These are phyloP conservation scores for Cicer arietinum DNA, from an alignment of 306 rosid species.

Conservation along the genomic window DNA sequence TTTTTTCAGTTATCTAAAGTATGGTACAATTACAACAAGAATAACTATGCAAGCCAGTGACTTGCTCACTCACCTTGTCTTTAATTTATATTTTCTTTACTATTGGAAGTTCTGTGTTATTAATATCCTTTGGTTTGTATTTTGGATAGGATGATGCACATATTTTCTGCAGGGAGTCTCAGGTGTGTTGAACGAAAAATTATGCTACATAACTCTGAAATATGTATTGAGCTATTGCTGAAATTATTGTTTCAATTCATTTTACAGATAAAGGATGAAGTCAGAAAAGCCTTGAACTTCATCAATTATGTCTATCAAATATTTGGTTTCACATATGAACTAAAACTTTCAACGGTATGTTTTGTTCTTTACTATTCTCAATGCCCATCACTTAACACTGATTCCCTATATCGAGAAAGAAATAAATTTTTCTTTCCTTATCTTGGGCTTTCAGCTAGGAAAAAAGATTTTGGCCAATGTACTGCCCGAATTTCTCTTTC, in stretches of 20 bases:
- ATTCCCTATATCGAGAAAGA: neutral
- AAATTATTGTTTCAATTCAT: constrained; percentile 37
- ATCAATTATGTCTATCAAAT: constrained; percentile 64
- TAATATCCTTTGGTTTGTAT: constrained; percentile 49
- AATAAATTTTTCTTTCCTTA: constrained; percentile 11
- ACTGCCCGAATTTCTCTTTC: constrained; percentile 7
- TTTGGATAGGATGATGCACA: constrained; percentile 89
- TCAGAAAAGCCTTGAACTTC: constrained; percentile 72
- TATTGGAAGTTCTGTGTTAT: constrained; percentile 28
- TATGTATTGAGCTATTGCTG: constrained; percentile 19
- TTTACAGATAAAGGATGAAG: constrained; percentile 89
- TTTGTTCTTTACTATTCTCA: constrained; percentile 33
- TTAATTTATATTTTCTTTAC: constrained; percentile 28
- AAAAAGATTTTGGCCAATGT: neutral
- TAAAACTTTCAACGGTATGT: constrained; percentile 90
- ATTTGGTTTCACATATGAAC: constrained; percentile 90
- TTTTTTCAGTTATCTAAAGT: constrained; percentile 14
- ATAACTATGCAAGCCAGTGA: constrained; percentile 10
- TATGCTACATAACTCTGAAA: neutral
- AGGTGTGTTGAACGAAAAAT: constrained; percentile 58
- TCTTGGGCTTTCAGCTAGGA: constrained; percentile 11
- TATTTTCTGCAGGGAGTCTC: constrained; percentile 93
- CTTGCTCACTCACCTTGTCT: constrained; percentile 19
- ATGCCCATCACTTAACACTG: constrained; percentile 11
- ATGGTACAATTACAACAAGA: constrained; percentile 8